phyloP scores from a whole-genome alignment of 805 yeast genomes.

The Wickerhamiella allomyrinae region DNA sequence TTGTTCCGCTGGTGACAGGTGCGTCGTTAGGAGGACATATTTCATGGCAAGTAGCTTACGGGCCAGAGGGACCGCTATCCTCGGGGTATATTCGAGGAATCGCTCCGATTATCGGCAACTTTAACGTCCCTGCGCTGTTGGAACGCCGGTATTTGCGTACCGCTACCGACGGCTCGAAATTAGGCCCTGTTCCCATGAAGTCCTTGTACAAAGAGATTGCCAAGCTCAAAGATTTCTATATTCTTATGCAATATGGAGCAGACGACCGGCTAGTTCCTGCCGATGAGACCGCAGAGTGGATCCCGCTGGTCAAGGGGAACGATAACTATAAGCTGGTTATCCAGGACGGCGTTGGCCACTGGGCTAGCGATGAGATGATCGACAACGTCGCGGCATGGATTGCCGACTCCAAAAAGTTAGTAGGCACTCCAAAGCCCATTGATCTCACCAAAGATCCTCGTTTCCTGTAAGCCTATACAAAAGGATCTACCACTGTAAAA shows the following conservation, averaged over 20 bases:
- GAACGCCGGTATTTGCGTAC: conserved; percentile 25
- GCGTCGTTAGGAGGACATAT: conserved; percentile 45
- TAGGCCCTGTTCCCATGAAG: background rate
- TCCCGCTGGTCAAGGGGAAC: conserved; percentile 10
- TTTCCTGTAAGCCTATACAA: no score
- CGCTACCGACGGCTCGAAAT: conserved; percentile 5
- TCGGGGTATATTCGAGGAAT: conserved; percentile 17
- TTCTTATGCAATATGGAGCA: conserved; percentile 25
- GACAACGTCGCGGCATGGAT: conserved; percentile 19
- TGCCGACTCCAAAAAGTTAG: background rate
- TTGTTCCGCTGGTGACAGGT: conserved; percentile 30
- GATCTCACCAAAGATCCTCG: no score
- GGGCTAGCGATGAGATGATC: conserved; percentile 21
- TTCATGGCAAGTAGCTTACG: conserved; percentile 32
- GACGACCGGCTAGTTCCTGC: conserved; percentile 27
- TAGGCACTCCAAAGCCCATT: background rate
- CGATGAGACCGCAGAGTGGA: conserved; percentile 22
- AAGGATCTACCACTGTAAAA: no score
- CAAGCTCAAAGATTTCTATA: conserved; percentile 7
- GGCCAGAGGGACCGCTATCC: conserved; percentile 28
- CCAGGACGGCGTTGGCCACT: conserved; percentile 23
- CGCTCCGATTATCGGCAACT: conserved; percentile 39
- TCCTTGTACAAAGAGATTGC: conserved; percentile 3
- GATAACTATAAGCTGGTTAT: conserved; percentile 15
- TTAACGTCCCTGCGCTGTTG: conserved; percentile 33